Evolutionary conservation across 2,329 filamentous ascomycete species (phyloP).

Genomic region (Calonectria multiphialidica): DNA sequence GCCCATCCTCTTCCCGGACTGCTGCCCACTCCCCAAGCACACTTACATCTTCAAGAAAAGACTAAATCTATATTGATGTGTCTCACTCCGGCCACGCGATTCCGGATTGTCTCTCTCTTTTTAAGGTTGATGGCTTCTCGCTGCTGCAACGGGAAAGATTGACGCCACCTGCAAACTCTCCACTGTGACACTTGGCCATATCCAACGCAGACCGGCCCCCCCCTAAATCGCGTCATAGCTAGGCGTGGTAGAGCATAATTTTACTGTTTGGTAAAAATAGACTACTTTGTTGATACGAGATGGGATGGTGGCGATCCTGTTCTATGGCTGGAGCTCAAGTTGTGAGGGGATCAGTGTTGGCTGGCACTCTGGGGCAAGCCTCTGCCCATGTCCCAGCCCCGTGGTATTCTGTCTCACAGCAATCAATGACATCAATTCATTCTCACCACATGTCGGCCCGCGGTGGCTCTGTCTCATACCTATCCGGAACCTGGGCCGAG

Average conservation of each 20-base stretch:
- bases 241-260: background rate
- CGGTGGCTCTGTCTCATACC: background rate
- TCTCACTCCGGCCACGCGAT: background rate
- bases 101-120: background rate
- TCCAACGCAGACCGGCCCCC: background rate
- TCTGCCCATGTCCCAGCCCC: too few relatives aligned
- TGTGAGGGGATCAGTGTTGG: too few relatives aligned
- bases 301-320: background rate
- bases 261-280: background rate
- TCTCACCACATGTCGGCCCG: background rate
- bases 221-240: background rate
- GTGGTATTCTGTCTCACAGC: background rate
- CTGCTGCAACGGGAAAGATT: background rate
- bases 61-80: background rate
- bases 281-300: background rate
- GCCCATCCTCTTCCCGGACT: background rate
- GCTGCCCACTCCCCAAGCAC: background rate
- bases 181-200: background rate
- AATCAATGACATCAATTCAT: background rate
- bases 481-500: background rate
- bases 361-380: background rate
- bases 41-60: background rate
- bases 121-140: background rate
- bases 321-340: background rate
- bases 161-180: background rate